These are phyloP conservation scores for Tetrahymena thermophila DNA, from an alignment of 73 alveolate species.

Conservation along the genomic window DNA sequence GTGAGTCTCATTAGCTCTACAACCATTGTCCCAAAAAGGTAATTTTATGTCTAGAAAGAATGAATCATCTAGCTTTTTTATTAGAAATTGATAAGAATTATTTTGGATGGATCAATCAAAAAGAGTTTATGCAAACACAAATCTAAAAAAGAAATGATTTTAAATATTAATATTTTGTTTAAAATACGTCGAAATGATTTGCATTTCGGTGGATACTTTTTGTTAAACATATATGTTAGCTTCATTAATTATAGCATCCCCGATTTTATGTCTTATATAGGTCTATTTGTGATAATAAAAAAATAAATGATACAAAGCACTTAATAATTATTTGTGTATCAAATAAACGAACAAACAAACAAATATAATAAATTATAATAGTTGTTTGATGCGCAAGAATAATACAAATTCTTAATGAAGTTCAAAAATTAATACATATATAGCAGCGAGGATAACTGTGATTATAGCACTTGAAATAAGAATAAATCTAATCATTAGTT, in stretches of 20 bases:
- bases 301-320: not conserved
- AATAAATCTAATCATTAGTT: not conserved
- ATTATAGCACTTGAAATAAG: not conserved
- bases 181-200: not conserved
- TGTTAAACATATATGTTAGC: not conserved
- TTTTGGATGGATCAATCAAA: not conserved
- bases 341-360: not conserved
- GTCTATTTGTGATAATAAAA: not conserved
- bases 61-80: not conserved
- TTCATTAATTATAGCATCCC: not conserved
- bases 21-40: not conserved
- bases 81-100: not conserved
- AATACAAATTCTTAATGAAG: too few species aligned
- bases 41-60: not conserved
- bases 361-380: too few species aligned
- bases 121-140: not conserved
- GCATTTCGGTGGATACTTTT: not conserved
- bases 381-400: not conserved
- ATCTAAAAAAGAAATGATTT: not conserved
- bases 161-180: not conserved
- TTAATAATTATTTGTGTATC: not conserved
- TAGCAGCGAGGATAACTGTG: not conserved
- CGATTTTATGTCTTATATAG: not conserved
- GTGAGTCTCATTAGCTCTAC: not conserved
- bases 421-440: not conserved